A percentile compares a stretch with the other conserved stretches of the same genome.
Evolutionary conservation across 805 yeast genomes (phyloP).

Genomic region (Candida caryicola): DNA sequence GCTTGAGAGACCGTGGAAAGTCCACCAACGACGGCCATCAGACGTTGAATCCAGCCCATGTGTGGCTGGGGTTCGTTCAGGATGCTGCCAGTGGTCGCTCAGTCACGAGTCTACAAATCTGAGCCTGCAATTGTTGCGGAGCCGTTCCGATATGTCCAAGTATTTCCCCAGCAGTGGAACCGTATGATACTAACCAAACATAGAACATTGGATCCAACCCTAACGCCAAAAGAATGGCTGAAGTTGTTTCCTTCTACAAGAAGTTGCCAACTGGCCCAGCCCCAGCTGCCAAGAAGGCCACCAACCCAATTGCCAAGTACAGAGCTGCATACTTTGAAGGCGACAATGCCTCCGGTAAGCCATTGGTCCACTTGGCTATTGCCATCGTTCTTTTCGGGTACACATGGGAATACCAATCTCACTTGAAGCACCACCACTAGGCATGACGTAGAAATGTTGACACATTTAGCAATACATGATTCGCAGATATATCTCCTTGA

Average conservation of each 20-base stretch:
- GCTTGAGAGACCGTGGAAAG: no score
- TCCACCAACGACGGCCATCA: no score
- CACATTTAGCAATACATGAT: neutral
- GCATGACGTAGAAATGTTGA: neutral
- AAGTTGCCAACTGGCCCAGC: slow-evolving; percentile 93
- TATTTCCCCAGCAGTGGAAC: no score
- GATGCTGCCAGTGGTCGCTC: no score
- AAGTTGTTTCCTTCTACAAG: slow-evolving; percentile 93
- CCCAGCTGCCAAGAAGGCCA: slow-evolving; percentile 63
- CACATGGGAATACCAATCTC: slow-evolving; percentile 91
- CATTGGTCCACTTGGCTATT: slow-evolving; percentile 72
- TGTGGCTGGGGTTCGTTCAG: no score
- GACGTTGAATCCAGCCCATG: no score
- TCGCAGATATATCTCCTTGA: no score
- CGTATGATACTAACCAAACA: slow-evolving; percentile 28
- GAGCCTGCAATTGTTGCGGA: no score
- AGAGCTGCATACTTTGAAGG: slow-evolving; percentile 83
- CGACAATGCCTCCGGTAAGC: slow-evolving; percentile 79
- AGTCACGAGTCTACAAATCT: no score
- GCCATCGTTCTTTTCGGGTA: slow-evolving; percentile 75
- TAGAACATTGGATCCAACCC: slow-evolving; percentile 93
- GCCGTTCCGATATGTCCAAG: no score
- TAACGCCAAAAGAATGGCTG: slow-evolving; percentile 93
- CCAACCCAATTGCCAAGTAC: slow-evolving; percentile 71
- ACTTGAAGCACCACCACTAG: slow-evolving; percentile 47